Conservation (phyloP, 2,329 filamentous ascomycete species). For the Xylariomycetidae sp. region DNA sequence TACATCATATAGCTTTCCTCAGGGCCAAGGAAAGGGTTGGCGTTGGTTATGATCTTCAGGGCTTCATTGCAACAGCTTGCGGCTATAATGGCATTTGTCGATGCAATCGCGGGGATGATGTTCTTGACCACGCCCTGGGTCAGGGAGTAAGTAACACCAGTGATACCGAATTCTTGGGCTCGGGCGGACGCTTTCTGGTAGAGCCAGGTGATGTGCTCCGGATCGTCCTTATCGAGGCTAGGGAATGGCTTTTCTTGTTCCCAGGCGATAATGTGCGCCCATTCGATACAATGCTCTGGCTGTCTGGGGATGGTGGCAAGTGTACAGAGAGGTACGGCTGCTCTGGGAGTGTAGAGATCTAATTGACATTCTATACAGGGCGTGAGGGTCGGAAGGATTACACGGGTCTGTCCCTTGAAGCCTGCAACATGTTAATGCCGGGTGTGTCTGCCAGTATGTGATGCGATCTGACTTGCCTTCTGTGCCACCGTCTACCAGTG, state of each 20-base stretch:
- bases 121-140: conserved; percentile 99
- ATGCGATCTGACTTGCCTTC: conserved; percentile 53
- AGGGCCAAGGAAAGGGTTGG: conserved; percentile 73
- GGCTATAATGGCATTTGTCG: conserved; percentile 94
- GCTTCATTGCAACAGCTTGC: conserved; percentile 96
- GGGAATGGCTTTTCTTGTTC: conserved; percentile 80
- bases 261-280: conserved; percentile 98
- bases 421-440: conserved; percentile 40
- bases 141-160: conserved; percentile 89
- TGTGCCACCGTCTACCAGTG: conserved; percentile 92
- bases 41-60: conserved; percentile 83
- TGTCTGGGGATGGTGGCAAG: conserved; percentile 94
- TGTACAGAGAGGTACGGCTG: conserved; percentile 94
- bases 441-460: conserved; percentile 2
- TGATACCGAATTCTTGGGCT: conserved; percentile 83
- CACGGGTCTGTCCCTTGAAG: conserved; percentile 94
- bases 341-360: conserved; percentile 96
- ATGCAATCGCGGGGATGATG: conserved; percentile 97
- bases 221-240: conserved; percentile 88
- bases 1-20: conserved; percentile 99
- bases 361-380: conserved; percentile 98
- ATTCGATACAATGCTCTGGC: conserved; percentile 97
- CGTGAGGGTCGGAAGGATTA: conserved; percentile 86
- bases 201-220: conserved; percentile 96
- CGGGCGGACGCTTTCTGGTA: conserved; percentile 79